Conservation (phyloP, 1,284 basidiomycete genomes). For the Melampsora americana region DNA sequence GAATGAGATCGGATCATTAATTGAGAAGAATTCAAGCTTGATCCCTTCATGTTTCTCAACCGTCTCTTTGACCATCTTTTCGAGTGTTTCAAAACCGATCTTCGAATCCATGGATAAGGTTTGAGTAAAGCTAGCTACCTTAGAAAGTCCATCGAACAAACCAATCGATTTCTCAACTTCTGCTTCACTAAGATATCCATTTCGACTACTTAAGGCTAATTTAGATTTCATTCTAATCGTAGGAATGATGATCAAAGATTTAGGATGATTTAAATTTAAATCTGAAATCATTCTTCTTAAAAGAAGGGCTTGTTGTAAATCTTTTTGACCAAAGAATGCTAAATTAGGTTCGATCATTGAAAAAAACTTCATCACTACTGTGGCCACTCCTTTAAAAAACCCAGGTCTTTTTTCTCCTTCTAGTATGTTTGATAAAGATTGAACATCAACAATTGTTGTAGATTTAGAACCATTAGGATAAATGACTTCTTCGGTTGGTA, state of each 20-base stretch:
- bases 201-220: conserved; percentile 87
- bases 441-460: conserved; percentile 83
- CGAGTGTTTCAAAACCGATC: neutral
- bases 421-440: conserved; percentile 78
- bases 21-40: conserved; percentile 24
- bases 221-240: conserved; percentile 65
- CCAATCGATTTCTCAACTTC: conserved; percentile 59
- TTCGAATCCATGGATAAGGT: neutral
- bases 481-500: conserved; percentile 73
- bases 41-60: neutral
- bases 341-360: conserved; percentile 74
- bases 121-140: neutral
- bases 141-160: conserved; percentile 8
- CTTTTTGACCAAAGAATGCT: conserved; percentile 94
- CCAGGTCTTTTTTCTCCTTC: conserved; percentile 77
- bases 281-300: conserved; percentile 79
- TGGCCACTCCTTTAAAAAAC: conserved; percentile 94
- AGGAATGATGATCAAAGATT: conserved; percentile 74
- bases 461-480: conserved; percentile 85
- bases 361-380: conserved; percentile 91
- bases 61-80: neutral
- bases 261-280: conserved; percentile 70
- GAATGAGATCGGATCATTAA: conserved; percentile 28
- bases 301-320: conserved; percentile 91
- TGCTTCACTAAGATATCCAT: conserved; percentile 70